Base-by-base conservation (phyloP, 495 filamentous ascomycete species). In the Barbatosphaeria neglecta region DNA sequence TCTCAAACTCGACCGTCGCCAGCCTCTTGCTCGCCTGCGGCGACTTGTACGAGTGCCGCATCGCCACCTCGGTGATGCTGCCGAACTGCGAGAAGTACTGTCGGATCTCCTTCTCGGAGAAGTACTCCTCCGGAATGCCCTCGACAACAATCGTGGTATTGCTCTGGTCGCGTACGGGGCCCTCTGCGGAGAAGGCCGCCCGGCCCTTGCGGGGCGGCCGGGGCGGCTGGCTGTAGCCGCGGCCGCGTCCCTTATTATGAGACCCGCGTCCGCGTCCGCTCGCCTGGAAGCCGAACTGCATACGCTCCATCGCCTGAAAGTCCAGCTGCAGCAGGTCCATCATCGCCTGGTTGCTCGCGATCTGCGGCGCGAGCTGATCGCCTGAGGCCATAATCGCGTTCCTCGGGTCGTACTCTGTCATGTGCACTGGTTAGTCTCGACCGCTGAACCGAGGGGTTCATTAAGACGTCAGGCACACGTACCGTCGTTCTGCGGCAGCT, bases 81-180 rank as follows among this genome's bases (percentile, higher is more conserved):
- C 92, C 92, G 59, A 92, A 96, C 46, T 85, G 76, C 2, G 79
- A 76, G 56, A 98, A 98, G 66, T 92, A 96, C 1, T 72, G 76
- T 25, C 81, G 78, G 45, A 98, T 81, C 9, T 76, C 63, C 3
- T 79, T 62, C 46, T 95, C 90, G 20, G 73, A 68, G 50, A 92
- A 86, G 45, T 87, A 81, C 24, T 95, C 87, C 43, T 88, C 83
- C 0, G 92, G 92, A 28, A 98, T 96, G 50, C 89, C 83, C 54
- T 96, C 90, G 5, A 98, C 80, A 6, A 97, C 92, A 37, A 98
- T 80, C 0, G 84, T 83, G 2, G 80, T 87, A 46, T 85, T 83
- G 1, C 76, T 78, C 45, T 74, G 76, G 60, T 96, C 87, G 33
- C 74, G 70, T 38, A 82, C 83, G 0, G 86, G 85, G 0, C 89